Conservation (phyloP, 2,329 filamentous ascomycete species). For the Cyphellophora europaea region DNA sequence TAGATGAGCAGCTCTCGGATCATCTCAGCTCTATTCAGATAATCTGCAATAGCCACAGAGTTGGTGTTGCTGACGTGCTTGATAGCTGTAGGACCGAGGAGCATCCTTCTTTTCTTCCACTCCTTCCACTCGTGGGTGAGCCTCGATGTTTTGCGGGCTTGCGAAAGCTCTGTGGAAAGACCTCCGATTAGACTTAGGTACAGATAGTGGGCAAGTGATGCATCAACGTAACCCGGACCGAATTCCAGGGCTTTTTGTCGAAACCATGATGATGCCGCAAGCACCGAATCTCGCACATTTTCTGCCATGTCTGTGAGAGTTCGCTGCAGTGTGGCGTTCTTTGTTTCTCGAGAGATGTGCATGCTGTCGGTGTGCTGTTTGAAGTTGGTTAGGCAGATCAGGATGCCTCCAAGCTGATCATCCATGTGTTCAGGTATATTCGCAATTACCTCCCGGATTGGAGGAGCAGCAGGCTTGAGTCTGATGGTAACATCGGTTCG, state of each 20-base stretch:
- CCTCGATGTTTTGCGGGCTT: no score
- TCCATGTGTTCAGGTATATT: not conserved
- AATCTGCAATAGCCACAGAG: not conserved
- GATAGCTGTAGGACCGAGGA: constrained; percentile 1
- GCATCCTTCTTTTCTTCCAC: not conserved
- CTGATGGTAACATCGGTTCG: not conserved
- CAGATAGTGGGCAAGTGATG: not conserved
- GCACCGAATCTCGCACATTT: not conserved
- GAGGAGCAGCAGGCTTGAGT: not conserved
- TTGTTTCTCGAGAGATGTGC: not conserved
- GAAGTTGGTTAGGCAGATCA: not conserved
- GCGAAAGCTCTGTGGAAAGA: no score
- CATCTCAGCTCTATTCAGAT: not conserved
- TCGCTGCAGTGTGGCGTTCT: not conserved
- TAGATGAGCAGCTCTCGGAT: not conserved
- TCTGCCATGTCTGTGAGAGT: not conserved
- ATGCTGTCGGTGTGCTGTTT: not conserved
- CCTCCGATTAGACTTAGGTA: not conserved
- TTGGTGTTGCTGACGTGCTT: no score
- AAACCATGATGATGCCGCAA: not conserved
- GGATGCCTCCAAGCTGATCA: not conserved
- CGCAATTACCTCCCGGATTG: not conserved
- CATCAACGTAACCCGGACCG: not conserved
- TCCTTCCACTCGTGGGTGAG: no score
- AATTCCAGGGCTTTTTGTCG: not conserved